Evolutionary conservation across 1,139 yeast genomes (phyloP), one percentile per base, ranked within the genome.

Genomic region (Yamadazyma epiphylla): DNA sequence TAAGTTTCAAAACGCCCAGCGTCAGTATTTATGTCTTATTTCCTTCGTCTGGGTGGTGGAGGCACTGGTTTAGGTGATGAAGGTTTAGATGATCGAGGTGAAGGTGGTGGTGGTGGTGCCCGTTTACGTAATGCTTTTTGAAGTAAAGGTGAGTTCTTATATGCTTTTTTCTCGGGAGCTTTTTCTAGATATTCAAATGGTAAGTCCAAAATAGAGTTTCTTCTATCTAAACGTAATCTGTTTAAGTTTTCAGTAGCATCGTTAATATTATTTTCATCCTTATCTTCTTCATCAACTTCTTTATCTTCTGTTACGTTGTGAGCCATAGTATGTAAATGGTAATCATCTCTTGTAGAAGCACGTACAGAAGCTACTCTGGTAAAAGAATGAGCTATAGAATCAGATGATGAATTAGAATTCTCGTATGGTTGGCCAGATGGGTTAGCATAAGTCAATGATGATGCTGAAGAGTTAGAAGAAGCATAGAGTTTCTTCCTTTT

Each of bases 21-120:
- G 10, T 17, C 20, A n/a, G n/a, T n/a, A 21, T 17, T 7, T 17
- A 17, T 17, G 20, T 17, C 10, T 28, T 21, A 33, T 11, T 40
- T 31, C 31, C 46, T 36, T 26, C 41, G 31, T 28, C 47, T 35
- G 12, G 45, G 47, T 8, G 47, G 47, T 22, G 47, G 47, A 12
- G 45, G 43, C 15, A 43, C 42, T 13, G 42, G 38, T 17, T 14
- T n/a, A 9, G 27, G 17, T 16, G 30, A 19, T 16, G 30, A 19
- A 3, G 24, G 27, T 15, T 21, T 25, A n/a, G 30, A 27, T 4
- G 31, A 24, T 24, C 30, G 29, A 7, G 38, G 34, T 8, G 53
- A 57, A 3, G 62, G 58, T 5, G 71, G 71, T 2, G 73, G 72
- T 1, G 71, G 69, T 1, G 72, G 72, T 1, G 72, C 63, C 31